A percentile compares a stretch with the other conserved stretches of the same genome.
Conservation (phyloP, 495 filamentous ascomycete genomes). For the Cairneyella variabilis region DNA sequence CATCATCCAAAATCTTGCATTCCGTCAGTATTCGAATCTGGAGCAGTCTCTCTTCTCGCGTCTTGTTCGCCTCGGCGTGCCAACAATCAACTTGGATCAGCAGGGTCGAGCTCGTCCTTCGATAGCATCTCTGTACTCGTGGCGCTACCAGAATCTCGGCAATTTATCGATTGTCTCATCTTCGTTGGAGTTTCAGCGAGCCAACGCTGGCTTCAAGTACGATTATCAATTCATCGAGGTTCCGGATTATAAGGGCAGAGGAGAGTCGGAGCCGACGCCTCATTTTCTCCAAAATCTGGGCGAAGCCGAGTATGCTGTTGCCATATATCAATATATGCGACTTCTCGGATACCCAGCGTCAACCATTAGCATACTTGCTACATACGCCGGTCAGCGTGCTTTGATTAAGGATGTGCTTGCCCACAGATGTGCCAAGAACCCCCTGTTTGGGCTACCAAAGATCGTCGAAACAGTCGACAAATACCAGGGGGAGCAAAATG, state of each 20-base stretch:
- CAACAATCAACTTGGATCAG: slow-evolving; percentile 82
- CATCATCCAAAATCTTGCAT: slow-evolving; percentile 93
- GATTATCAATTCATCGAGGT: slow-evolving; percentile 98
- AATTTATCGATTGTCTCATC: slow-evolving; percentile 72
- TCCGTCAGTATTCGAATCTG: slow-evolving; percentile 90
- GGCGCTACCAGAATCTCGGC: slow-evolving; percentile 81
- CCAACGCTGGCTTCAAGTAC: slow-evolving; percentile 88
- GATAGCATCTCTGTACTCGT: slow-evolving; percentile 87
- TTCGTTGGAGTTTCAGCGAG: slow-evolving; percentile 66
- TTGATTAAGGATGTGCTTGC: slow-evolving; percentile 83
- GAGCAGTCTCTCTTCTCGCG: slow-evolving; percentile 94
- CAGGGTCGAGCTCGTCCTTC: slow-evolving; percentile 85
- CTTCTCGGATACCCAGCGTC: slow-evolving; percentile 91
- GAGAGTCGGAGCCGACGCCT: slow-evolving; percentile 86
- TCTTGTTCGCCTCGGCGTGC: slow-evolving; percentile 84
- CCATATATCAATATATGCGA: slow-evolving; percentile 96
- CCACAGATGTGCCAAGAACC: slow-evolving; percentile 79
- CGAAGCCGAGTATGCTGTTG: slow-evolving; percentile 95
- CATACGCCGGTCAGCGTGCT: slow-evolving; percentile 92
- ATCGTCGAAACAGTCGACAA: slow-evolving; percentile 95
- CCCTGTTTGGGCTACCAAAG: slow-evolving; percentile 85
- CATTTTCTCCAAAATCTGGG: slow-evolving; percentile 98
- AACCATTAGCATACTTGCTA: slow-evolving; percentile 85
- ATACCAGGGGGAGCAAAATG: slow-evolving; percentile 99
- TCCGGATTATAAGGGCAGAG: slow-evolving; percentile 84